Base-by-base conservation (phyloP, 2,329 filamentous ascomycete genomes). In the Colletotrichum sp. region DNA sequence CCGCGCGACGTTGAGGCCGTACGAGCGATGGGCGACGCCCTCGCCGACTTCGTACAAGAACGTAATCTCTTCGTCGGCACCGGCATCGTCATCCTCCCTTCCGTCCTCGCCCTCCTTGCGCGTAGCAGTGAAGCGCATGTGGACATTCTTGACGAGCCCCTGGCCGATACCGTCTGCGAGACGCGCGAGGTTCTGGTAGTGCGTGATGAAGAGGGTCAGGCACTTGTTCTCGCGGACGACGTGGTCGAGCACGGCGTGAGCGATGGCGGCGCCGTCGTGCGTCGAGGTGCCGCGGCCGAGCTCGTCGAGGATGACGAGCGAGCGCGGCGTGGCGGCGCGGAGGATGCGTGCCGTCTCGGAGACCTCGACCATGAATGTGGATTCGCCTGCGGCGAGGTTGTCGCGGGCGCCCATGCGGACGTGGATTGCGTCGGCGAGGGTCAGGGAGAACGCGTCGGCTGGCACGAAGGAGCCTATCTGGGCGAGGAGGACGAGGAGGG, bases 321-420 rank as follows among this genome's bases (percentile, higher is more conserved):
- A 95, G 62, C 95, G 92, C 1, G 95, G 92, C 0, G 96, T 97
- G 0, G 96, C 97, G 81, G 95, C 92, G 82, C 97, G 96, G 28
- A 99, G 90, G 79, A 99, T 98, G 76, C 96, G 93, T 2, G 94
- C 93, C 2, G 97, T 99, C 85, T 99, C 97, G 44, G 93, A 95
- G 3, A 99, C 91, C 83, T 99, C 97, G 71, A 99, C 96, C 96
- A 99, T 98, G 87, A 99, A 99, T 15, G 97, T 99, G 28, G 92
- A 95, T 86, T 99, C 97, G 80, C 96, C 96, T 6, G 95, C 94
- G 83, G 99, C 94, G 87, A 99, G 95, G 83, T 98, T 99, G 86
- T 99, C 97, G 80, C 95, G 95, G 4, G 97, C 97, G 69, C 97
- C 97, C 92, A 98, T 98, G 79, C 97, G 95, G 1, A 97, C 98